Base-by-base conservation (phyloP, 1,284 basidiomycete species). In the Grifola frondosa region DNA sequence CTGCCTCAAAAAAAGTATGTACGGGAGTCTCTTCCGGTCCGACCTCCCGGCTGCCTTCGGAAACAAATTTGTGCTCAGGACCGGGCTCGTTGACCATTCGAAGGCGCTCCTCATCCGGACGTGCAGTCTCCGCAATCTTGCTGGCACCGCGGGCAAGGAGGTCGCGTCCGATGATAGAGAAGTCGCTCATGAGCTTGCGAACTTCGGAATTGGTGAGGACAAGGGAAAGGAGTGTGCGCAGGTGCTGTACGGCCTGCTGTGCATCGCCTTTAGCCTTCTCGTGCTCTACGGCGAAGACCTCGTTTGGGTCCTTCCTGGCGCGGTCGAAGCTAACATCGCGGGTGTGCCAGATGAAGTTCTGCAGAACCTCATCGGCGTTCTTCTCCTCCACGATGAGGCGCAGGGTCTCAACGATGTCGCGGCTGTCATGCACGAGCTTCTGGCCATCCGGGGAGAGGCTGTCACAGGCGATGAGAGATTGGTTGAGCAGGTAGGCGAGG, bases 181-280 rank as follows among this genome's bases (percentile, higher is more conserved):
- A 80, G 66, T 96, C 92, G 25, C 79, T 78, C 42, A 93, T 65
- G 39, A 95, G 83, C 67, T 97, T 97, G 60, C 92, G 87, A 28
- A 90, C 85, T 69, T 97, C 94, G 1, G 84, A 85, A 70, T 96
- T 97, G 62, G 92, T 95, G 53, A 91, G 73, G 58, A 97, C 76
- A 54, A 97, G 84, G 17, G 78, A 78, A 40, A 88, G 68, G 37
- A 97, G 76, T 0, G 91, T 92, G 52, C 91, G 86, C 17, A 97
- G 75, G 67, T 96, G 89, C 47, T 78, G 76, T 30, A 84, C 78
- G 15, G 91, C 92, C 37, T 56, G 62, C 50, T 84, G 67, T 32
- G 73, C 73, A 44, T 93, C 88, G n/a, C 69, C 59, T 44, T 74
- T 71, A 15, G 70, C 69, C 56, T 84, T 84, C 1, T 75, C 68